Base-by-base conservation (phyloP, 108 stramenopile species). In the Schizochytrium sp. region DNA sequence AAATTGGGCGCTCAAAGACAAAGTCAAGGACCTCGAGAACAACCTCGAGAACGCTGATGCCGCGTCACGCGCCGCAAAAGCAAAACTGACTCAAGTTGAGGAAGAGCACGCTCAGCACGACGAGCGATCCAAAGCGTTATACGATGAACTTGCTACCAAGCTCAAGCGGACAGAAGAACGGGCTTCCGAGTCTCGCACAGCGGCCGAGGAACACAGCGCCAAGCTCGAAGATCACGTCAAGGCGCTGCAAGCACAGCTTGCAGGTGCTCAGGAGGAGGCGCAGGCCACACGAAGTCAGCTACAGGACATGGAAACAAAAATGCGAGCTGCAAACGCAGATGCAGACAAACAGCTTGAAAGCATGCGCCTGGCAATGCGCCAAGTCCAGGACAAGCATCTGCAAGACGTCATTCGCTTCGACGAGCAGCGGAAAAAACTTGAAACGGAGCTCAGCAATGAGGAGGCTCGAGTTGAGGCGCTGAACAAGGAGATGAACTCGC, bases 361-460 rank as follows among this genome's bases (percentile, higher is more conserved):
- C 4, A 83, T 83, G 76, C 76, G 76, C 1, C 2, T 16, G 25
- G 76, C 76, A 83, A 83, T 83, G 76, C 45, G 76, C 8, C 76
- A 83, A 34, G 76, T 83, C 51, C 76, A 83, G 28, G 76, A 83
- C 51, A 83, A 83, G 48, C 76, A 83, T 53, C 51, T 83, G 1
- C 48, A 83, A 34, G 76, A 83, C 28, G 76, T 83, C 12, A 83
- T 83, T 12, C 45, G 51, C 48, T 83, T 83, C 4, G 76, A 83
- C 76, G 76, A 83, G n/a, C 48, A 47, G 51, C 19, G 51, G 6
- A 83, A 83, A 45, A 83, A 83, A 23, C 76, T 83, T 6, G 76
- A 83, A 1, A 18, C 10, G 10, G 43, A 53, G 25, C 45, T 83
- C 0, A 53, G 6, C n/a, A 23, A 12, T 8, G 76, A 83, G 23